Evolutionary conservation across 2,329 filamentous ascomycete genomes (phyloP).

Genomic region (Diaporthe vexans): DNA sequence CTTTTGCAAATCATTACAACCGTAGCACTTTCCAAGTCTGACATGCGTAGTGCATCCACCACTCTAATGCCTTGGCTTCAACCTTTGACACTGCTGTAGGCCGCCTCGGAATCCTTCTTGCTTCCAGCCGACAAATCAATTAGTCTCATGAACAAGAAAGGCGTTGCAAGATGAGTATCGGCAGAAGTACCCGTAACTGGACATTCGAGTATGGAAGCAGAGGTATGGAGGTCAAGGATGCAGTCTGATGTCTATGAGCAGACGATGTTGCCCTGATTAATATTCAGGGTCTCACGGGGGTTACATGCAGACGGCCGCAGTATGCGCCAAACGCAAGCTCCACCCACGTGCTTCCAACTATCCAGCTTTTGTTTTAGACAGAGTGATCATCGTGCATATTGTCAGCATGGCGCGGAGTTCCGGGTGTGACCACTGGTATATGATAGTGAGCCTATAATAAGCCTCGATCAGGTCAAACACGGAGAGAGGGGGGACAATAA

Average conservation of each 20-base stretch:
- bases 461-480: neutral
- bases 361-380: neutral
- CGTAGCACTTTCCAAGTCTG: neutral
- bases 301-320: neutral
- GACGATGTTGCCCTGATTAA: neutral
- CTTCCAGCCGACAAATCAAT: neutral
- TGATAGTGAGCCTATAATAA: neutral
- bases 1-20: neutral
- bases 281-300: neutral
- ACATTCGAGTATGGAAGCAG: no score
- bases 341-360: no score
- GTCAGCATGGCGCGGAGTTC: neutral
- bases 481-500: no score
- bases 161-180: no score
- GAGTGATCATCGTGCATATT: neutral
- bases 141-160: neutral
- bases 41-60: neutral
- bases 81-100: neutral
- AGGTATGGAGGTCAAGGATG: neutral
- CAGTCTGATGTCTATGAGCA: no score
- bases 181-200: no score
- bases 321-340: neutral
- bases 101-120: neutral
- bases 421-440: neutral
- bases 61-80: neutral